Base-by-base conservation (phyloP, 2,329 filamentous ascomycete species). In the Xylaria sp. region DNA sequence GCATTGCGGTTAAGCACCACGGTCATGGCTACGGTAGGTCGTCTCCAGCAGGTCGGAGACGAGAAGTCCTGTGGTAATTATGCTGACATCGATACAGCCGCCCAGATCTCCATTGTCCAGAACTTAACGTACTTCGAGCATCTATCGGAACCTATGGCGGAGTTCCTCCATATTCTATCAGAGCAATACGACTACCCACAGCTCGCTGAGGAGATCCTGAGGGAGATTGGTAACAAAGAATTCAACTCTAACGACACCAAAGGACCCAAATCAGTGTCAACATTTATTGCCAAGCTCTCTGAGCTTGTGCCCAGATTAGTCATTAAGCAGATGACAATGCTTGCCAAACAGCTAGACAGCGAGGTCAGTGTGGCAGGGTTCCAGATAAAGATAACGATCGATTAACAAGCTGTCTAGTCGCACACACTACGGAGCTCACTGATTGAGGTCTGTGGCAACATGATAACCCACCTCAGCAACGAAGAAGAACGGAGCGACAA, bases 101-200 rank as follows among this genome's bases (percentile, higher is more conserved):
- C 96, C 1, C 96, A 99, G 86, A 98, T 97, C 57, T 97, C 94
- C 55, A 97, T 99, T 76, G 94, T 98, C 64, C 96, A 99, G 80
- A 98, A 96, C 78, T 83, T 99, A 73, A 97, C 96, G 5, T 99
- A 99, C 80, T 99, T 98, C 76, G 96, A 99, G 82, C 96, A 99
- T 81, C 84, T 99, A n/a, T 95, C 96, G 0, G 96, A 99, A 78
- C 96, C 96, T 1, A 99, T 99, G 96, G 96, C 96, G 39, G 97
- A 99, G 80, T 97, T 99, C 76, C 84, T 99, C 4, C 94, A 98
- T 76, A 99, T 98, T 76, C 85, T 99, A 31, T 91, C 94, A 0
- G 94, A 98, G 79, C 95, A 98, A 83, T 99, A 98, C 82, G 96
- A 99, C 81, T 97, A 98, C 79, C 93, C 94, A 18, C 96, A 99